A percentile compares a stretch with the other conserved stretches of the same genome.
Conservation (phyloP, 257 asterid genomes). For the Echium plantagineum region DNA sequence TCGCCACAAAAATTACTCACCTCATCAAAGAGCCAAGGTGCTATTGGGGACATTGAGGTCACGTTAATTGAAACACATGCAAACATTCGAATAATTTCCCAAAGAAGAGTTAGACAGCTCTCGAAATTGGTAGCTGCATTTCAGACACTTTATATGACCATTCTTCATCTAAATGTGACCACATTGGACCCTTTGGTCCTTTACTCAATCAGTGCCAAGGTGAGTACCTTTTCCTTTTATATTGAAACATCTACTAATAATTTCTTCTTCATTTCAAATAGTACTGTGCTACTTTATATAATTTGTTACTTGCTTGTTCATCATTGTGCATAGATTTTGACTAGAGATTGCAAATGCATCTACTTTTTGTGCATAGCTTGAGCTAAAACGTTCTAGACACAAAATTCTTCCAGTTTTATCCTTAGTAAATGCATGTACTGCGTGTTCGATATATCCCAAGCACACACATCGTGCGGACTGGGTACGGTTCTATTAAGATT, state of each 20-base stretch:
- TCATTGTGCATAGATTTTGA: conserved; percentile 35
- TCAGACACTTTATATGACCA: conserved; percentile 45
- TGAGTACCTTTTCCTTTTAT: conserved; percentile 7
- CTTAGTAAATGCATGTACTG: too few species aligned
- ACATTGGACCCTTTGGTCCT: conserved; percentile 74
- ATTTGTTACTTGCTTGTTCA: background rate
- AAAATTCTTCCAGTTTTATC: too few species aligned
- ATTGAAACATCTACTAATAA: background rate
- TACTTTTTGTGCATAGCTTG: background rate
- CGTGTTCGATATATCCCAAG: too few species aligned
- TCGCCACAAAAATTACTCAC: conserved; percentile 39
- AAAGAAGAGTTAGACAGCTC: conserved; percentile 55
- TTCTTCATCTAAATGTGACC: conserved; percentile 87
- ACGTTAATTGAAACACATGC: conserved; percentile 94
- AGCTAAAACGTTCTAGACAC: too few species aligned
- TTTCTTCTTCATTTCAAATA: too few species aligned
- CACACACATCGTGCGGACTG: too few species aligned
- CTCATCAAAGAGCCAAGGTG: conserved; percentile 52
- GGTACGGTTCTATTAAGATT: too few species aligned
- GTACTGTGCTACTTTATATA: background rate
- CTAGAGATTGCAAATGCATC: conserved; percentile 51
- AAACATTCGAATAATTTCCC: conserved; percentile 60
- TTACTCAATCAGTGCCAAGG: conserved; percentile 95
- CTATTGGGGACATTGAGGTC: conserved; percentile 77
- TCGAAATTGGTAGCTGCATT: conserved; percentile 66